A percentile compares a stretch with the other conserved stretches of the same genome.
phyloP scores from a whole-genome alignment of 305 asterid genomes.

The Withania somnifera region DNA sequence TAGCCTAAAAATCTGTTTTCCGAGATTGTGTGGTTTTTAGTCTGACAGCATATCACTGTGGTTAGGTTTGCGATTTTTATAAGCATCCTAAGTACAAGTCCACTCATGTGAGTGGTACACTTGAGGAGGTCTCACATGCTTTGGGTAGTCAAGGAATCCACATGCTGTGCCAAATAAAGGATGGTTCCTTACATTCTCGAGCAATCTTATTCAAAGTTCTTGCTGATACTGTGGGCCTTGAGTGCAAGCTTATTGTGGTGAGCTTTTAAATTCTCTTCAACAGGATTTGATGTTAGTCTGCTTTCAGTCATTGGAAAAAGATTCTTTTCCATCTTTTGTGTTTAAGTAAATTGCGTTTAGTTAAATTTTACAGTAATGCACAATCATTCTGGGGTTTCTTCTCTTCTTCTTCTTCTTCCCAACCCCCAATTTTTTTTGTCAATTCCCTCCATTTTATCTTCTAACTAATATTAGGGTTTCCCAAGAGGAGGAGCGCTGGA shows the following conservation, averaged over 20 bases:
- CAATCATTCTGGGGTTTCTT: background rate
- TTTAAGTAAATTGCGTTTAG: background rate
- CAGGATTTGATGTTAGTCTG: constrained; percentile 1
- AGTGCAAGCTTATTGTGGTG: constrained; percentile 81
- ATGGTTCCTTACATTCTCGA: constrained; percentile 69
- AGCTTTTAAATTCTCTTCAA: constrained; percentile 22
- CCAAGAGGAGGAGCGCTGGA: constrained; percentile 60
- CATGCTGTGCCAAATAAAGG: constrained; percentile 74
- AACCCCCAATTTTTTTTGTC: background rate
- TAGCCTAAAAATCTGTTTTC: background rate
- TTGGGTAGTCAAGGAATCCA: constrained; percentile 70
- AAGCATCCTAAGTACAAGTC: constrained; percentile 50
- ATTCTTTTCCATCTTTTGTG: background rate
- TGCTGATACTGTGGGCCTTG: constrained; percentile 73
- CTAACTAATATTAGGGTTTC: constrained; percentile 41
- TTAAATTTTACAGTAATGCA: background rate
- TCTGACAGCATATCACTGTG: constrained; percentile 3
- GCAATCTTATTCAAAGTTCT: constrained; percentile 91
- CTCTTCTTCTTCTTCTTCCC: background rate
- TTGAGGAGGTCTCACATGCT: constrained; percentile 72
- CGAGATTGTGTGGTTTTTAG: background rate
- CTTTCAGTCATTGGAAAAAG: background rate
- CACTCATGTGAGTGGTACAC: constrained; percentile 49
- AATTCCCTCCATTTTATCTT: background rate
- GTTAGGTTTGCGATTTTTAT: constrained; percentile 68